Base-by-base conservation (phyloP, 1,139 yeast genomes). In the Scheffersomyces stambukii region DNA sequence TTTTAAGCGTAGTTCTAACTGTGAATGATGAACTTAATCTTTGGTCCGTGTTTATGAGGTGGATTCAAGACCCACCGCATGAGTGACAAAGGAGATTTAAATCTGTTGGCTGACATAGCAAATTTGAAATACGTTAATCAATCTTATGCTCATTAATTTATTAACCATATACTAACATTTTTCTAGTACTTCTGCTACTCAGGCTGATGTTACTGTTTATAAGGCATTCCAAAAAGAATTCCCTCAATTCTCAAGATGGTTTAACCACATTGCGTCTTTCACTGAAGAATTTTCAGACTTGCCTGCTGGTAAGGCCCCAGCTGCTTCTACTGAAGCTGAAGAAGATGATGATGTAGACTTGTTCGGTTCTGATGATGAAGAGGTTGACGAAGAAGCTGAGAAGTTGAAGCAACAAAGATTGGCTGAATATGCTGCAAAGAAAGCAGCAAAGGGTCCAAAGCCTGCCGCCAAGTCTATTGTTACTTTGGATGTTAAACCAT, bases 231-330 rank as follows among this genome's bases (percentile, higher is more conserved):
- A 85, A 70, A 66, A 74, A 57, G 75, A 85, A 68, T 89, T 68
- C 84, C 96, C 97, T 66, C 81, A 84, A 67, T 86, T 88, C 60
- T 70, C 95, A 61, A 88, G 97, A 78, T 91, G 96, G 96, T 86
- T 82, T 77, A 84, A 84, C 81, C 96, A 88, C 86, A 80, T 89
- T 61, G 93, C 93, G 62, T 78, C 95, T 38, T 82, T 78, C 78
- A 74, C 88, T 51, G 86, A 76, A 52, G 95, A 86, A 65, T 86
- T 86, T 58, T 76, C 70, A 42, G 57, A 57, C 48, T 81, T 89
- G 56, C 96, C 96, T 67, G 94, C 88, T 48, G 88, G 84, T 57
- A 64, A 54, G 34, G 73, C 67, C 37, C 71, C 75, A 44, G 39
- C 39, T 23, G 30, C 33, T 20, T 73, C 75, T 37, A 77, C 70